A percentile compares a stretch with the other conserved stretches of the same genome.
Evolutionary conservation across 2,329 filamentous ascomycete species (phyloP).

Genomic region (Drechslerella dactyloides): DNA sequence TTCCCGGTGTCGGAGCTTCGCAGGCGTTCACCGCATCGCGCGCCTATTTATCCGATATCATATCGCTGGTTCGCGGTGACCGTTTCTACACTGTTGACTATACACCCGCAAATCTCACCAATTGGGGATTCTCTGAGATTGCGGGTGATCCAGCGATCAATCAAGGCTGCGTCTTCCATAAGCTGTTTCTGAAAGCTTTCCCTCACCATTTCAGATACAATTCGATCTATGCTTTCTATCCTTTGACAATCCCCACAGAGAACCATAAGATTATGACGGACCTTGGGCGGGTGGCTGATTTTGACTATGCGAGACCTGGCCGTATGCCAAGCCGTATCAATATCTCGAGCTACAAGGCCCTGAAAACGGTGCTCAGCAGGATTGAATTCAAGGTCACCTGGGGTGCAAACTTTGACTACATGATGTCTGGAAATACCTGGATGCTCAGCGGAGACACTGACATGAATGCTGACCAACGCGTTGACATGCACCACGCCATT

Average conservation of each 20-base stretch:
- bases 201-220: conserved; percentile 78
- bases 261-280: conserved; percentile 74
- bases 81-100: conserved; percentile 79
- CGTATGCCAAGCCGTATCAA: conserved; percentile 63
- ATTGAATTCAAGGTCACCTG: conserved; percentile 70
- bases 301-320: conserved; percentile 70
- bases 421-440: conserved; percentile 67
- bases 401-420: conserved; percentile 68
- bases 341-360: conserved; percentile 68
- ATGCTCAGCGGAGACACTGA: conserved; percentile 65
- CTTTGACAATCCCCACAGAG: conserved; percentile 72
- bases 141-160: conserved; percentile 75
- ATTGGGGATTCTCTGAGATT: conserved; percentile 81
- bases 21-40: conserved; percentile 78
- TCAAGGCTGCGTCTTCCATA: conserved; percentile 84
- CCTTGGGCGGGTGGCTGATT: conserved; percentile 71
- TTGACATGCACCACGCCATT: conserved; percentile 66
- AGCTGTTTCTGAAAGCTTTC: conserved; percentile 79
- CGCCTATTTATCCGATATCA: conserved; percentile 77
- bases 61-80: conserved; percentile 78
- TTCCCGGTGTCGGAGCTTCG: conserved; percentile 74
- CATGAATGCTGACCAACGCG: conserved; percentile 63
- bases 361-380: conserved; percentile 68
- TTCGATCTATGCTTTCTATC: conserved; percentile 82
- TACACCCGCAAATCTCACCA: conserved; percentile 74